A percentile compares a stretch with the other conserved stretches of the same genome.
phyloP scores from a whole-genome alignment of 352 stramenopile species.

The Hyaloperonospora arabidopsidis region DNA sequence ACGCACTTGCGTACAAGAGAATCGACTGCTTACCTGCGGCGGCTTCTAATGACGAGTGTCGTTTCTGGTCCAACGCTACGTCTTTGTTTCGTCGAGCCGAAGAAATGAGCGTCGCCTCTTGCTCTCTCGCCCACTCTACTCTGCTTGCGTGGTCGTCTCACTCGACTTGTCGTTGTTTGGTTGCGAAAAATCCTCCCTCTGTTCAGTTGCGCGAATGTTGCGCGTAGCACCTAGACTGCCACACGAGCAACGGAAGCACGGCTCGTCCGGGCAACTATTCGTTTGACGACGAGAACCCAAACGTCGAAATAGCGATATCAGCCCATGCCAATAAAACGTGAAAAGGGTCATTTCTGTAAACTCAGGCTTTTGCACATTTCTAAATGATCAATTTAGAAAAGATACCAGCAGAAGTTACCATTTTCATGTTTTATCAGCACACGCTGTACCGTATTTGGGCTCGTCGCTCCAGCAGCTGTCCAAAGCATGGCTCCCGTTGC shows the following conservation, averaged over 20 bases:
- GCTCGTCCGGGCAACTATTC: background rate
- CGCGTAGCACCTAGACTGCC: background rate
- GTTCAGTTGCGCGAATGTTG: constrained; percentile 11
- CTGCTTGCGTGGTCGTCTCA: constrained; percentile 25
- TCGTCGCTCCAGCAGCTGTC: too few relatives aligned
- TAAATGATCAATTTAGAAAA: too few relatives aligned
- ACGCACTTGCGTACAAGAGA: background rate
- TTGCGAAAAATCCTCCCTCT: constrained; percentile 25
- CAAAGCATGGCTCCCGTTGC: too few relatives aligned
- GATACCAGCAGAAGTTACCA: too few relatives aligned
- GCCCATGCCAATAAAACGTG: too few relatives aligned
- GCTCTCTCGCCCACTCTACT: constrained; percentile 23
- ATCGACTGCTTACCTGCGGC: constrained; percentile 17
- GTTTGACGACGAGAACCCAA: too few relatives aligned
- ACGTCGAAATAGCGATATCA: too few relatives aligned
- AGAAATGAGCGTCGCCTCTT: constrained; percentile 24
- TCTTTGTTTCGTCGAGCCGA: constrained; percentile 6
- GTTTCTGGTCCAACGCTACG: constrained; percentile 8
- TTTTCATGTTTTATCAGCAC: too few relatives aligned
- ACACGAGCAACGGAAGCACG: constrained; percentile 1
- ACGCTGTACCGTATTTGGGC: too few relatives aligned
- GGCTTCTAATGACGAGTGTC: constrained; percentile 3
- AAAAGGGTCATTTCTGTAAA: too few relatives aligned
- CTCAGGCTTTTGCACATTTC: too few relatives aligned
- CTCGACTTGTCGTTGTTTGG: constrained; percentile 31